Evolutionary conservation across 202 grass and related monocot genomes (phyloP), one percentile per base, ranked within the genome.

Genomic region (Saccharum hybrid): DNA sequence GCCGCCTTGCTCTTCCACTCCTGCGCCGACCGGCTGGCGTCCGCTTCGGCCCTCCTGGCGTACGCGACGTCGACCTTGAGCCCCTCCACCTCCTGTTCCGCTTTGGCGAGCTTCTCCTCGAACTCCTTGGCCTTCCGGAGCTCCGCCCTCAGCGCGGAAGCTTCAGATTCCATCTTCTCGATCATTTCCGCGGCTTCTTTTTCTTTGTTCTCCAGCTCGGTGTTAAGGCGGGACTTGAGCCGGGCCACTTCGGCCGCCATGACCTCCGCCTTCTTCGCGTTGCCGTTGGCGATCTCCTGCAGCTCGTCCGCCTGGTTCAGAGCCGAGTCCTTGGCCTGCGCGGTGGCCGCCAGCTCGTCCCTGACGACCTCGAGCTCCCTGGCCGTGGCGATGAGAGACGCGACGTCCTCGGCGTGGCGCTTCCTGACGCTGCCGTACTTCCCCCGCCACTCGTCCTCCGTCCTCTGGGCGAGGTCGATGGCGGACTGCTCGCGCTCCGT

Each of bases 401-500:
- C 71, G 4, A 80, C 84, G 78, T 93, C 88, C 38, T 89, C 77
- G 62, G 90, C 89, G 78, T 90, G 95, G 31, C 87, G 88, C 73
- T 64, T 87, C 61, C 75, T 82, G n/a, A 86, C 15, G 60, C 19
- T 60, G 13, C 90, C 83, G 23, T 82, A 65, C 78, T 87, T 83
- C 11, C 86, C 75, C 81, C 63, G 83, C 92, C 90, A 92, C 72
- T 95, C 91, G 7, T 90, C 82, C 1, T 93, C 95, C 73, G 80
- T 90, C 11, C 64, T 78, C 22, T 86, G 87, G 0, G 79, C 59
- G 10, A 66, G 46, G 15, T 94, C 95, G 40, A 92, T 86, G 78
- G 39, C 68, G 5, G 83, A 51, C 67, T 94, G 87, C 72, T 98
- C 96, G 16, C 85, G 80, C 75, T 98, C 96, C 52, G 88, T 83